Base-by-base conservation (phyloP, 306 rosid species). In the Begonia fuchsioides region DNA sequence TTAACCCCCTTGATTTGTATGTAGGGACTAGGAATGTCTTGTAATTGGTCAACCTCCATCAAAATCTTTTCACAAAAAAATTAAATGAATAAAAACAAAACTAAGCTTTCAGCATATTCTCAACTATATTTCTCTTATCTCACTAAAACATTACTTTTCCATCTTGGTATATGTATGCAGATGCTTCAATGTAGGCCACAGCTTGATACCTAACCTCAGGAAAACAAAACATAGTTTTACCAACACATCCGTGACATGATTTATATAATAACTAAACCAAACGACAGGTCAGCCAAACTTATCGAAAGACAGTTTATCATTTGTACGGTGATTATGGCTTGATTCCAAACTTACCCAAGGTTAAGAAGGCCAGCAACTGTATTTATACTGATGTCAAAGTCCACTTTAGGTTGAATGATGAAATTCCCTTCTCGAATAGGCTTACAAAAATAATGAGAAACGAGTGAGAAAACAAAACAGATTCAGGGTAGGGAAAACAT, bases 351-450 rank as follows among this genome's bases (percentile, higher is more conserved):
- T 74, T 81, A 90, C 96, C 98, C 98, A 59, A 90, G 94, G 69
- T 85, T 85, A 41, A 90, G 87, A 82, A 90, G 98, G 63, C 98
- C 98, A 57, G 93, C 82, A 57, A 90, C 98, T 0, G 98, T 90
- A 63, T 85, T 71, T 46, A 90, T 77, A 78, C 98, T 72, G 44
- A 90, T 90, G 60, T 90, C 98, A 67, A 90, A 90, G 79, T 90
- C 98, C 64, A 90, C 98, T 74, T 90, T 90, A 26, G 98, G 98
- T 76, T 90, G 98, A 72, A 90, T 82, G 77, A 90, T 82, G 71
- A 85, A 90, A 68, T 82, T 85, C 58, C 98, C 98, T 73, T 90
- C 98, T 73, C 87, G 73, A 57, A 90, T 90, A 55, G 98, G 98
- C 98, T 90, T 70, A 55, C 57, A 49, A 20, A 62, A 52, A 15